Conservation (phyloP, 2,329 filamentous ascomycete genomes). For the Magnaporthiopsis incrustans region DNA sequence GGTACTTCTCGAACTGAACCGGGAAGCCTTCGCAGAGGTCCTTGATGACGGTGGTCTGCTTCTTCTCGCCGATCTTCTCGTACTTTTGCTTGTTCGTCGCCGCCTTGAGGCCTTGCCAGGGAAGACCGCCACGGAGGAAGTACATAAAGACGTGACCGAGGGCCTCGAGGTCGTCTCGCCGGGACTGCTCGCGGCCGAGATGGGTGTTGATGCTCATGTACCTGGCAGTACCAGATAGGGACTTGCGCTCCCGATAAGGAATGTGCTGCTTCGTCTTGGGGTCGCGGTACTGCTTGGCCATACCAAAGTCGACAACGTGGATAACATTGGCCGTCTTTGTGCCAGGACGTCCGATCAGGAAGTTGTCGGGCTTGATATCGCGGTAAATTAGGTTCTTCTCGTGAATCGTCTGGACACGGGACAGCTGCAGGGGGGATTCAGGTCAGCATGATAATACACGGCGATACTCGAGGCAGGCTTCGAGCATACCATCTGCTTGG, state of each 20-base stretch:
- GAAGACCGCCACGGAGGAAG: conserved; percentile 61
- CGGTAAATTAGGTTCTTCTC: conserved; percentile 99
- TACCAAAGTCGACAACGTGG: conserved; percentile 97
- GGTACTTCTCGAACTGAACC: conserved; percentile 95
- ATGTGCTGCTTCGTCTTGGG: conserved; percentile 99
- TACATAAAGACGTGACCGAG: conserved; percentile 70
- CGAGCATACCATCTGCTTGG: conserved; percentile 80
- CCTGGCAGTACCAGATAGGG: conserved; percentile 87
- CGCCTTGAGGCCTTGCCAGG: conserved; percentile 67
- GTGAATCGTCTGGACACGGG: conserved; percentile 86
- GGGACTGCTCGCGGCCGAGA: conserved; percentile 89
- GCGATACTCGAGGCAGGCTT: too few relatives aligned
- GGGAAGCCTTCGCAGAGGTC: conserved; percentile 95
- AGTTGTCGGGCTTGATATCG: conserved; percentile 99
- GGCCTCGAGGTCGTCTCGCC: conserved; percentile 91
- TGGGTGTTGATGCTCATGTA: conserved; percentile 99
- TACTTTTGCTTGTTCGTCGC: conserved; percentile 93
- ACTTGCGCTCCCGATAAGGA: conserved; percentile 93
- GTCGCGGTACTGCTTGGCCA: conserved; percentile 99
- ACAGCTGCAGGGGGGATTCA: conserved; percentile 47
- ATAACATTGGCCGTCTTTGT: conserved; percentile 97
- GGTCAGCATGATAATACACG: not conserved
- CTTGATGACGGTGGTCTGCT: conserved; percentile 95
- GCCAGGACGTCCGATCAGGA: conserved; percentile 85
- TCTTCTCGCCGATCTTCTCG: conserved; percentile 99